Conservation (phyloP, 495 filamentous ascomycete genomes). For the Elasticomyces elasticus region DNA sequence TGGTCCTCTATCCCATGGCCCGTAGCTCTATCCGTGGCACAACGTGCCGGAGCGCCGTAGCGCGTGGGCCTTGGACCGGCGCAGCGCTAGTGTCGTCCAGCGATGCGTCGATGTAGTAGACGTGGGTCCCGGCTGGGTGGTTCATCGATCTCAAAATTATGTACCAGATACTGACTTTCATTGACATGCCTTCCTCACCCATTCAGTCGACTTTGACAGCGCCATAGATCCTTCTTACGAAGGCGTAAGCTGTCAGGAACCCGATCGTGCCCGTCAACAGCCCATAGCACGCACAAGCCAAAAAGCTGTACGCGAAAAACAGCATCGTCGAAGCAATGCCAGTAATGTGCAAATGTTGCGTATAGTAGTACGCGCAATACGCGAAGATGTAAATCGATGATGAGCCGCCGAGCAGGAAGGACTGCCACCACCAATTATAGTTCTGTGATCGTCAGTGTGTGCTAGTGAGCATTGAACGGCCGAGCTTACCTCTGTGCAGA, state of each 20-base stretch:
- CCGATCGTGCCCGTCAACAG: constrained; percentile 79
- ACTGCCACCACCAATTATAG: constrained; percentile 95
- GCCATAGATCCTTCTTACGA: constrained; percentile 80
- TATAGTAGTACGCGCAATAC: constrained; percentile 84
- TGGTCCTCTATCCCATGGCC: background rate
- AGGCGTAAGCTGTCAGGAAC: constrained; percentile 78
- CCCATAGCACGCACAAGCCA: constrained; percentile 78
- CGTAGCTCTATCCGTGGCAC: too few relatives aligned
- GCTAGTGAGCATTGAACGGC: background rate
- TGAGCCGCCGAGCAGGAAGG: constrained; percentile 72
- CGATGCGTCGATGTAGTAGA: background rate
- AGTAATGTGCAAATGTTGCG: constrained; percentile 68
- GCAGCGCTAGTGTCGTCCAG: background rate
- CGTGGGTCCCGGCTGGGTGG: background rate
- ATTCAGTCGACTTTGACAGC: constrained; percentile 39
- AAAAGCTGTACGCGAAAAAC: constrained; percentile 75
- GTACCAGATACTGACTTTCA: background rate
- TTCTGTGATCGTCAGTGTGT: constrained; percentile 43
- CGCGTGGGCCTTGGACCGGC: too few relatives aligned
- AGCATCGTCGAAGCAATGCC: constrained; percentile 72
- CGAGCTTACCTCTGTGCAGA: constrained; percentile 59
- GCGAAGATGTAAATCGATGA: constrained; percentile 76
- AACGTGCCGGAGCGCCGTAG: too few relatives aligned
- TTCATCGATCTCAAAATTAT: background rate
- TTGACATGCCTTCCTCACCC: background rate